Evolutionary conservation across 148 eudicot genomes (phyloP), one percentile per base, ranked within the genome.

Genomic region (Persicaria maculosa): DNA sequence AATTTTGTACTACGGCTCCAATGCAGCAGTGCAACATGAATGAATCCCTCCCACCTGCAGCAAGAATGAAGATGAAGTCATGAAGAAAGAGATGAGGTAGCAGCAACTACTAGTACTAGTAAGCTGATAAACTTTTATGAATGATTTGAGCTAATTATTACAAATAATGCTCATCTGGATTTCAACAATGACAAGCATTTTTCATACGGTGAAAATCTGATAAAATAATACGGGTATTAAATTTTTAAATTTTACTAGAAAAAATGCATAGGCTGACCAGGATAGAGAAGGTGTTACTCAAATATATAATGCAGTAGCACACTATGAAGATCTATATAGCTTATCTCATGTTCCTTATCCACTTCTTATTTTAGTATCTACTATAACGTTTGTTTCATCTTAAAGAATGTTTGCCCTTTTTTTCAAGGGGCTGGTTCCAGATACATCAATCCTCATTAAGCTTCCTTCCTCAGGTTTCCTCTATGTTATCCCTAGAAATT

Each of bases 11-110:
- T 7, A 3, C 72, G 85, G 76, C 77, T 75, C 98, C 98, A 93
- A 68, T 17, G 79, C 78, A 75, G 76, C 57, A 93, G 85, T 25
- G 97, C 98, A 74, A 84, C 76, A 77, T 93, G 98, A 40, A 79
- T 78, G 73, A 93, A 93, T 80, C 97, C 98, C 82, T 91, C 98
- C 98, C 98, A 93, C 80, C 98, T 93, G 87, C 46, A 75, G 31
- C 64, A 73, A 64, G 48, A 57, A 2, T 14, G 36, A 48, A 50
- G 50, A 25, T 44, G 54, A 72, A 47, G 25, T 25, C 57, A 55
- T 55, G 40, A 55, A 55, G 12, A 57, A 31, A n/a, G 15, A 36
- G 62, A 73, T 16, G 3, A 25, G 50, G 64, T 4, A 57, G 68
- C 15, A 68, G 43, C 65, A 55, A 72, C 11, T 46, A 22, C 1